Percentiles rank a stretch among this genome's conserved stretches.
These are phyloP conservation scores for Pichia sp. DNA, from an alignment of 1,139 yeast genomes.

Conservation along the genomic window DNA sequence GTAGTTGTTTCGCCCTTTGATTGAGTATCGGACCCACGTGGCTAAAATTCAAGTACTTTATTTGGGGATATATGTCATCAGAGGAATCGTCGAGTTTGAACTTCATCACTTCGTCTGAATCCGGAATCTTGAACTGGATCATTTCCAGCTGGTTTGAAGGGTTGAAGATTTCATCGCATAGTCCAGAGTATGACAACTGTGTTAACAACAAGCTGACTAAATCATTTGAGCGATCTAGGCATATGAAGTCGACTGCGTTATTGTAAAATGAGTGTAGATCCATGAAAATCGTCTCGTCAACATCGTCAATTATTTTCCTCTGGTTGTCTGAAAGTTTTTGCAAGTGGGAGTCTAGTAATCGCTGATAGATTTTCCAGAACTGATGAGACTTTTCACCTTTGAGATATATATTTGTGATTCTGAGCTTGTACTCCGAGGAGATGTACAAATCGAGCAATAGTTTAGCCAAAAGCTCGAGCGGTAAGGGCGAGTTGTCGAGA, in stretches of 20 bases:
- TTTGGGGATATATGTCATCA: slow-evolving; percentile 34
- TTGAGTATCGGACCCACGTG: slow-evolving; percentile 73
- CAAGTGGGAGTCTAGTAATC: slow-evolving; percentile 29
- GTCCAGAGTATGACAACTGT: slow-evolving; percentile 79
- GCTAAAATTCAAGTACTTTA: slow-evolving; percentile 72
- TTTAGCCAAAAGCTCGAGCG: slow-evolving; percentile 39
- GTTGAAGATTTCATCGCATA: slow-evolving; percentile 34
- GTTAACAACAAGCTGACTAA: slow-evolving; percentile 63
- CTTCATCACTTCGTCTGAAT: neutral
- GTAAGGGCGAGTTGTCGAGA: slow-evolving; percentile 22
- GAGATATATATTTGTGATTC: slow-evolving; percentile 38
- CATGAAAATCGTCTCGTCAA: slow-evolving; percentile 32
- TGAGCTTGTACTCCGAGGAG: slow-evolving; percentile 35
- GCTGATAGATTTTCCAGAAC: slow-evolving; percentile 36
- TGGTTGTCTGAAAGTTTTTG: slow-evolving; percentile 27
- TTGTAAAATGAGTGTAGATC: slow-evolving; percentile 34
- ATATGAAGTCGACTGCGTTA: slow-evolving; percentile 52
- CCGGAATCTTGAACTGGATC: neutral
- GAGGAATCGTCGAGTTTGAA: slow-evolving; percentile 17
- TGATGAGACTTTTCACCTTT: slow-evolving; percentile 44
- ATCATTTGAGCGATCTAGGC: slow-evolving; percentile 76
- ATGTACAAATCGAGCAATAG: slow-evolving; percentile 25
- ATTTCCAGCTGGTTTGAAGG: slow-evolving; percentile 23
- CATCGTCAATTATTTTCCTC: slow-evolving; percentile 30
- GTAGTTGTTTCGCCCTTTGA: slow-evolving; percentile 64